Conservation (phyloP, 306 rosid genomes). For the Cicer bijugum region DNA sequence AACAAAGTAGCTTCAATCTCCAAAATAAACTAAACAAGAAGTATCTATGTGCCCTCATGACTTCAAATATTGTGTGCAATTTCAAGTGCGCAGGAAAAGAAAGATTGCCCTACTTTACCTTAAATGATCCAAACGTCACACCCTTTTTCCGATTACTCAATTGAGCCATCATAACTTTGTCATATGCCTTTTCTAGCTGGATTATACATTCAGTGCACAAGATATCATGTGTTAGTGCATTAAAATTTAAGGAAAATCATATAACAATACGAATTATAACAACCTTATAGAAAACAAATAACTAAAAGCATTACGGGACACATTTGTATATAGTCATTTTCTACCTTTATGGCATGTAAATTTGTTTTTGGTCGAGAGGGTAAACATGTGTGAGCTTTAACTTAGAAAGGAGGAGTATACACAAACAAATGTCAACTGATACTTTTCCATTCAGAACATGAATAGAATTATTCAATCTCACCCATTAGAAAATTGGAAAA, state of each 20-base stretch:
- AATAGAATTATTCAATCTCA: constrained; percentile 20
- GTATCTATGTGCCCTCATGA: constrained; percentile 4
- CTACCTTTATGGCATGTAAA: background rate
- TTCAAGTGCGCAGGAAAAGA: constrained; percentile 33
- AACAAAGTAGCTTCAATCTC: constrained; percentile 27
- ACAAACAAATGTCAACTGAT: background rate
- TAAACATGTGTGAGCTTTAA: constrained; percentile 1
- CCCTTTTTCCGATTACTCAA: constrained; percentile 90
- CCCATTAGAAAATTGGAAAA: constrained; percentile 22
- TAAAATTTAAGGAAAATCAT: constrained; percentile 33
- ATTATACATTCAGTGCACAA: constrained; percentile 44
- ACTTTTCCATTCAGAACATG: constrained; percentile 16
- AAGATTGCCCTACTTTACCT: constrained; percentile 57
- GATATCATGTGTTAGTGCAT: constrained; percentile 37
- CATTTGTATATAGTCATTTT: constrained; percentile 13
- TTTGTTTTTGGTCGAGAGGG: constrained; percentile 9
- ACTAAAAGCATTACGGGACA: background rate
- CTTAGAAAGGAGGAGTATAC: background rate
- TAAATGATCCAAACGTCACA: constrained; percentile 78
- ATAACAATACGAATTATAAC: background rate
- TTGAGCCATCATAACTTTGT: constrained; percentile 96
- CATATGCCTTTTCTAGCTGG: constrained; percentile 94
- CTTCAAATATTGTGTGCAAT: constrained; percentile 26
- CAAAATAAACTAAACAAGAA: constrained; percentile 36
- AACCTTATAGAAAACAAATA: constrained; percentile 17